Evolutionary conservation across 352 stramenopile species (phyloP), one percentile per base, ranked within the genome.

Genomic region (Globisporangium spiculum): DNA sequence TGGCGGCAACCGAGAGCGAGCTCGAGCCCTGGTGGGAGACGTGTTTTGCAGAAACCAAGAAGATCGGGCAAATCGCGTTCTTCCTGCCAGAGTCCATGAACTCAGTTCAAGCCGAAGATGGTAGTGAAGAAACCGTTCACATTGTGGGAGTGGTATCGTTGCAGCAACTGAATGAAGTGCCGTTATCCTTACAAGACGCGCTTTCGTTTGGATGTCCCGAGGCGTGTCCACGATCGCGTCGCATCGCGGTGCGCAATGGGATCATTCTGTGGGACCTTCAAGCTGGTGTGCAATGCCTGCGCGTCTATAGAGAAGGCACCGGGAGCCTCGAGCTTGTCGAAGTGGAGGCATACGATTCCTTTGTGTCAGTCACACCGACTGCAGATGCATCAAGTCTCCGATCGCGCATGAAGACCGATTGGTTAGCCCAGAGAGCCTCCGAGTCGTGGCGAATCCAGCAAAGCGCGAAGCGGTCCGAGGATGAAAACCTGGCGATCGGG

Each of bases 11-110:
- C 8, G 22, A 64, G 22, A 73, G 62, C 16, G 76, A 84, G 55
- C 60, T n/a, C 0, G 67, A 86, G 3, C 72, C 80, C 4, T 93
- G 82, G 81, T 92, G 83, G 82, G 75, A 93, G 64, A 78, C 73
- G 1, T 76, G 71, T 0, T 65, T 93, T 5, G 56, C 72, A 18
- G 57, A 67, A 10, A 54, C 89, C 30, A 76, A 32, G 7, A 78
- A 77, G 3, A 22, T 92, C 18, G 86, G 86, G 0, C 84, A 83
- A 0, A 9, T 94, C 1, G 84, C 74, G 0, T 67, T 91, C 16
- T 87, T 91, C 57, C 7, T 91, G 0, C 74, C 86, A 0, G 67
- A 70, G 1, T 73, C 67, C 10, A 68, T 81, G 63, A 60, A 63
- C 14, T 63, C 22, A 4, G 32, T 53, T 2, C 62, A 68, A 34